Percentiles rank a stretch among this genome's conserved stretches.
Evolutionary conservation across 1,284 basidiomycete species (phyloP).

Genomic region (Coniophora puteana): DNA sequence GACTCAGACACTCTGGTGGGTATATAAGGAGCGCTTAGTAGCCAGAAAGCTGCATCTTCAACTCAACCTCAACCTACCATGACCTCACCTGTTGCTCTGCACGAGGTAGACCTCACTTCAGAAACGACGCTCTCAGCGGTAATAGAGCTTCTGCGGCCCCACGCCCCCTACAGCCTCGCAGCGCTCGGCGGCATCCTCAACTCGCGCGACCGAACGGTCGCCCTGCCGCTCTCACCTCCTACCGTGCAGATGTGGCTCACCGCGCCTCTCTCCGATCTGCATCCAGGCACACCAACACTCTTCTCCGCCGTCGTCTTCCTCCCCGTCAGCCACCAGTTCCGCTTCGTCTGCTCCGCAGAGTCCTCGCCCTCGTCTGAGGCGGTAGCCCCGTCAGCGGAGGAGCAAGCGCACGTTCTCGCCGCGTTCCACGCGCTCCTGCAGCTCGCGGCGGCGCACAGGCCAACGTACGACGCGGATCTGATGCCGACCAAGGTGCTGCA

Average conservation of each 20-base stretch:
- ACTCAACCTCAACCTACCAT: too few relatives aligned
- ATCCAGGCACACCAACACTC: background rate
- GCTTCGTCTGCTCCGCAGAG: slow-evolving; percentile 16
- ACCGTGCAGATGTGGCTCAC: slow-evolving; percentile 15
- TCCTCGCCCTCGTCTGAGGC: slow-evolving; percentile 5
- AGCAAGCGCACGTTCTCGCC: slow-evolving; percentile 11
- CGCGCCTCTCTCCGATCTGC: slow-evolving; percentile 7
- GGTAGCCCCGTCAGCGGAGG: slow-evolving; percentile 6
- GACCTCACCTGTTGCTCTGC: too few relatives aligned
- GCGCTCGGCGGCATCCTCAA: slow-evolving; percentile 18
- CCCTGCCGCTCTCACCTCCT: slow-evolving; percentile 9
- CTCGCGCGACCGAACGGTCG: slow-evolving; percentile 7
- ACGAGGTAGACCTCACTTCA: background rate
- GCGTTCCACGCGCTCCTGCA: slow-evolving; percentile 11
- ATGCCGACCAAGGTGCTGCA: background rate
- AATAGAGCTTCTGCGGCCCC: slow-evolving; percentile 2
- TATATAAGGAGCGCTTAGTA: too few relatives aligned
- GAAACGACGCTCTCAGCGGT: background rate
- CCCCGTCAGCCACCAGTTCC: slow-evolving; percentile 10
- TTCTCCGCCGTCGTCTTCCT: slow-evolving; percentile 20
- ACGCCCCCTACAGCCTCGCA: slow-evolving; percentile 11
- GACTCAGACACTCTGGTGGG: too few relatives aligned
- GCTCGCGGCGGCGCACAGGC: slow-evolving; percentile 3
- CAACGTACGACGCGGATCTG: slow-evolving; percentile 7
- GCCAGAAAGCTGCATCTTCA: too few relatives aligned